A percentile compares a stretch with the other conserved stretches of the same genome.
Evolutionary conservation across 2,329 filamentous ascomycete species (phyloP).

Genomic region (Chrysosphaeria jannelii): DNA sequence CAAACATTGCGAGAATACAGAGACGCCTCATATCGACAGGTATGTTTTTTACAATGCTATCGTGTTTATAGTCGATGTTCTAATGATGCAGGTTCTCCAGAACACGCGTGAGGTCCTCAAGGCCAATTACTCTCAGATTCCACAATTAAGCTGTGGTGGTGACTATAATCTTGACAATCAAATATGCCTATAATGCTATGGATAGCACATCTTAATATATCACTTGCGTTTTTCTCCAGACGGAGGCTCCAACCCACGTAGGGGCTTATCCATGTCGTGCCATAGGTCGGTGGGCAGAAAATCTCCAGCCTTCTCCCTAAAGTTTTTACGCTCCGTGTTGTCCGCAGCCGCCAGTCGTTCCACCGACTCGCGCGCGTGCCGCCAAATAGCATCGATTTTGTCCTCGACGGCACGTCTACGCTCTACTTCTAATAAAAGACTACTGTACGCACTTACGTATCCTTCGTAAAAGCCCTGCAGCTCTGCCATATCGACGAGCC

Average conservation of each 20-base stretch:
- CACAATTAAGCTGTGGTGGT: slow-evolving; percentile 8
- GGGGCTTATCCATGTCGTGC: slow-evolving; percentile 38
- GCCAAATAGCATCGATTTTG: slow-evolving; percentile 42
- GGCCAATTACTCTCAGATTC: slow-evolving; percentile 6
- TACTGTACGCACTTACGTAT: slow-evolving; percentile 61
- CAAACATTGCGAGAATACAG: slow-evolving; percentile 7
- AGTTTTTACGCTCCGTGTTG: slow-evolving; percentile 39
- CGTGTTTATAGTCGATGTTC: too few species aligned
- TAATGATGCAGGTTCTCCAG: slow-evolving; percentile 6
- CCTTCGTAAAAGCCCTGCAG: slow-evolving; percentile 64
- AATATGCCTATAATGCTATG: too few species aligned
- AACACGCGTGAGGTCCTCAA: slow-evolving; percentile 5
- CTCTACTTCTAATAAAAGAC: slow-evolving; percentile 56
- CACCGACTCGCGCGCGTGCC: slow-evolving; percentile 47
- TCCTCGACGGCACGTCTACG: slow-evolving; percentile 43
- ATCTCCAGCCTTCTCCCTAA: slow-evolving; percentile 57
- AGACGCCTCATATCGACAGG: slow-evolving; percentile 9
- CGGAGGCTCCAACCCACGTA: slow-evolving; percentile 21
- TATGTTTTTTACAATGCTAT: slow-evolving; percentile 2
- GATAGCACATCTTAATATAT: too few species aligned
- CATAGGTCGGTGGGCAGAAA: slow-evolving; percentile 71
- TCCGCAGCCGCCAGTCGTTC: slow-evolving; percentile 49
- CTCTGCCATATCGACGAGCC: slow-evolving; percentile 45
- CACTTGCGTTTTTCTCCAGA: too few species aligned
- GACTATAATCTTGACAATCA: slow-evolving; percentile 7